Percentiles rank a stretch among this genome's conserved stretches.
Conservation (phyloP, 805 yeast species). For the Candida insectalens region DNA sequence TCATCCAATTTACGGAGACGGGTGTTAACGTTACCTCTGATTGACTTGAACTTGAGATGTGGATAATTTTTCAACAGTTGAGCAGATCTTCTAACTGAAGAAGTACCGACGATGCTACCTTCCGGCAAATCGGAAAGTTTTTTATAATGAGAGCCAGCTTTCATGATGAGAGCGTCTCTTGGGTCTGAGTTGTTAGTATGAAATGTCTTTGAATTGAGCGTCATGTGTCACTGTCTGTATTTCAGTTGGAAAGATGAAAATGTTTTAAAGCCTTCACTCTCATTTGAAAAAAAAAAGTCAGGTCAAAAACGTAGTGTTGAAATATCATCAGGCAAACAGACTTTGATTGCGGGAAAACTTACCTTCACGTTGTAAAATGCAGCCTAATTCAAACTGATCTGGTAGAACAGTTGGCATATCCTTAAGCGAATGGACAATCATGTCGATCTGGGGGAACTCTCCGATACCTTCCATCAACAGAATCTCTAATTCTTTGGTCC, state of each 20-base stretch:
- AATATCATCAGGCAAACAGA: not conserved
- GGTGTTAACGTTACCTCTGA: slow-evolving; percentile 79
- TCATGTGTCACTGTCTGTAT: not conserved
- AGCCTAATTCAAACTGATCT: slow-evolving; percentile 81
- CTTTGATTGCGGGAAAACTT: slow-evolving; percentile 12
- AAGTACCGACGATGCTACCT: slow-evolving; percentile 87
- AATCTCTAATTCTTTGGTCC: slow-evolving; percentile 94
- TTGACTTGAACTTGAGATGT: slow-evolving; percentile 65
- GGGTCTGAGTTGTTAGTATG: slow-evolving; percentile 44
- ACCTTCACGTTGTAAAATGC: slow-evolving; percentile 69
- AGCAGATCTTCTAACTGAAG: slow-evolving; percentile 89
- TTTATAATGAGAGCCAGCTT: slow-evolving; percentile 50
- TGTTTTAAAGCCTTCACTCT: too few relatives aligned
- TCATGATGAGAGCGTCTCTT: slow-evolving; percentile 83
- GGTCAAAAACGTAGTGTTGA: slow-evolving; percentile 28
- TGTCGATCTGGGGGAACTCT: slow-evolving; percentile 59
- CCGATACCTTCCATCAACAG: slow-evolving; percentile 58
- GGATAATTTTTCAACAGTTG: slow-evolving; percentile 79
- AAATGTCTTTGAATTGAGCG: not conserved
- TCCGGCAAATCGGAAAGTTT: slow-evolving; percentile 66
- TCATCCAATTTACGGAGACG: slow-evolving; percentile 75
- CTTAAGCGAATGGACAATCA: slow-evolving; percentile 89
- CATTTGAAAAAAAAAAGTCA: slow-evolving; percentile 23
- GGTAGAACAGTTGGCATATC: slow-evolving; percentile 89
- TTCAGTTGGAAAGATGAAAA: slow-evolving; percentile 10